Conservation (phyloP, 352 stramenopile species). For the Elongisporangium anandrum region DNA sequence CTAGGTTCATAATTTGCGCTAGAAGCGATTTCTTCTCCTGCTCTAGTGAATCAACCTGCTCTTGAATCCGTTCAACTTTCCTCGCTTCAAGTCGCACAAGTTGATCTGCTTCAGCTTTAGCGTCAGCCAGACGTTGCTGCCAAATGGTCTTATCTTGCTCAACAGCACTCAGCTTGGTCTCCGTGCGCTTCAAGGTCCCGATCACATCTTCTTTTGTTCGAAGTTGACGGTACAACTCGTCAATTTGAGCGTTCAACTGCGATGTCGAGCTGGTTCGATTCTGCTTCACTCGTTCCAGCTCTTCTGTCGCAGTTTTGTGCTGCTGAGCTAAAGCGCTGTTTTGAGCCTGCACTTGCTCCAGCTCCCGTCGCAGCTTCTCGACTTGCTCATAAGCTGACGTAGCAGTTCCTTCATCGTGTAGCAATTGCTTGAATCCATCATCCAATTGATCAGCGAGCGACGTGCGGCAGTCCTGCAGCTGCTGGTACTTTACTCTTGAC, state of each 20-base stretch:
- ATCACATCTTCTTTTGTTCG: constrained; percentile 42
- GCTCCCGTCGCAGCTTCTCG: constrained; percentile 38
- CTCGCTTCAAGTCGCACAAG: constrained; percentile 31
- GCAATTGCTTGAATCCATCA: constrained; percentile 60
- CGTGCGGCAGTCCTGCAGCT: constrained; percentile 44
- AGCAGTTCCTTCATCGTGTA: constrained; percentile 60
- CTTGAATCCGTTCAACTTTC: constrained; percentile 32
- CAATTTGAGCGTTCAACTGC: constrained; percentile 40
- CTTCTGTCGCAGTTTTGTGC: constrained; percentile 17
- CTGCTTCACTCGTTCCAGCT: constrained; percentile 26
- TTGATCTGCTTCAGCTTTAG: constrained; percentile 28
- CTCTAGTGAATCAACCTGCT: constrained; percentile 26
- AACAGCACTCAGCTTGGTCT: constrained; percentile 28
- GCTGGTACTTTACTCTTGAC: constrained; percentile 41
- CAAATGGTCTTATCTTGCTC: constrained; percentile 39
- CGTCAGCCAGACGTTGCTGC: constrained; percentile 31
- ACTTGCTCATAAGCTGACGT: constrained; percentile 34
- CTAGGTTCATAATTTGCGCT: constrained; percentile 16
- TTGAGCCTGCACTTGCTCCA: constrained; percentile 32
- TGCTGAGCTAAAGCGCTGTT: constrained; percentile 24
- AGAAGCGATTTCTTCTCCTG: constrained; percentile 28
- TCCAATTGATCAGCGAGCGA: constrained; percentile 59
- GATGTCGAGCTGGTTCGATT: constrained; percentile 19
- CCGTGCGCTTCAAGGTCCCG: constrained; percentile 24
- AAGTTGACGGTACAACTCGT: constrained; percentile 52